Evolutionary conservation across 1,284 basidiomycete genomes (phyloP), one percentile per base, ranked within the genome.

Genomic region (Flammula alnicola): DNA sequence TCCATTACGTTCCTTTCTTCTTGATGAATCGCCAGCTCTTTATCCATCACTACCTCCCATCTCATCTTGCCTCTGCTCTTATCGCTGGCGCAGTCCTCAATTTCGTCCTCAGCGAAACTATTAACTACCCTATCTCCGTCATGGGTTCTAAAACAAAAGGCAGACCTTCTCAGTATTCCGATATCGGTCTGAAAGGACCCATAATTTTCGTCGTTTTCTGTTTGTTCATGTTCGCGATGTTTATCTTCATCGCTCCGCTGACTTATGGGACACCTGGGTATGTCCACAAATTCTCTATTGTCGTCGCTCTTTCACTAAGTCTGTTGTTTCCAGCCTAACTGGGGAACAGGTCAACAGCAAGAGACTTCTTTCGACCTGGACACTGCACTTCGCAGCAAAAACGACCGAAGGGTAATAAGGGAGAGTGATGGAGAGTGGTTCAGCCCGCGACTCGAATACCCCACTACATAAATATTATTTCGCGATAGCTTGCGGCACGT

Each of bases 1-100:
- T 91, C 55, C 97, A 99, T 72, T 99, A 98, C 75, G 76, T 93
- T 64, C 97, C 97, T 9, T 99, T 99, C 82, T 99, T 92, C 86
- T 79, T 98, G 27, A 98, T 99, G 94, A 89, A 82, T 63, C 91
- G 97, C 46, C 97, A 99, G 67, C 80, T 96, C 26, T 98, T 98
- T 80, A 77, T 99, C 31, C 96, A 99, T 69, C 96, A 99, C 71
- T 99, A 99, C 68, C 85, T 99, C 6, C 96, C 96, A 4, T 93
- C 93, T 0, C 93, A 96, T 67, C 80, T 99, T 32, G 90, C 92
- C 19, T 95, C 94, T 5, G 88, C 93, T 11, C 78, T 99, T 48
- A 85, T 97, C 39, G 93, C 95, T 12, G 97, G 96, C 35, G 82
- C 91, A 3, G 88, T 98, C 25, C 76, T 98, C 63, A 94, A 92